Evolutionary conservation across 176 grass and related monocot genomes (phyloP).

Genomic region (Oryza brachyantha): DNA sequence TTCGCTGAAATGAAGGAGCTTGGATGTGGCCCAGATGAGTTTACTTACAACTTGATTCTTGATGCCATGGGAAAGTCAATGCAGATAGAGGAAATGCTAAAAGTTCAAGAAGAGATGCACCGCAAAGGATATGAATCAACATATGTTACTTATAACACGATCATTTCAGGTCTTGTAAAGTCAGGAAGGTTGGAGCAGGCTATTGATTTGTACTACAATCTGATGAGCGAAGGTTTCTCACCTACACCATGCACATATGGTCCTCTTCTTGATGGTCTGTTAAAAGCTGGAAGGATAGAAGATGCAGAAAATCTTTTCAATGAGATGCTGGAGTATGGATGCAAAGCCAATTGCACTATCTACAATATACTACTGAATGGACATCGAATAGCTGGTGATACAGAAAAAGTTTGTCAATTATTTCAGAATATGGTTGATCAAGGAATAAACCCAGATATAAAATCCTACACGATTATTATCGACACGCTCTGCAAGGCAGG

Average conservation of each 20-base stretch:
- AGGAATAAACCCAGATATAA: conserved; percentile 88
- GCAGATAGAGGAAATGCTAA: conserved; percentile 74
- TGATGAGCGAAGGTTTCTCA: conserved; percentile 61
- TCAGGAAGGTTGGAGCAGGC: conserved; percentile 63
- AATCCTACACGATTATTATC: conserved; percentile 78
- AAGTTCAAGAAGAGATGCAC: conserved; percentile 75
- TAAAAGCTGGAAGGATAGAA: conserved; percentile 64
- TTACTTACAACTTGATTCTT: conserved; percentile 79
- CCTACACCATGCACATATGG: conserved; percentile 87
- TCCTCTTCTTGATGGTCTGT: conserved; percentile 81
- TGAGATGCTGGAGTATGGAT: conserved; percentile 77
- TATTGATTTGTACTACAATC: conserved; percentile 70
- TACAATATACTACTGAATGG: conserved; percentile 94
- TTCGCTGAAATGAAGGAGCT: conserved; percentile 75
- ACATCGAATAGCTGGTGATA: conserved; percentile 58
- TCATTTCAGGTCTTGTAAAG: conserved; percentile 89
- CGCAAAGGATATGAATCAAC: conserved; percentile 59
- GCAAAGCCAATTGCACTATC: conserved; percentile 77
- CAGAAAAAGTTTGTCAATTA: conserved; percentile 55
- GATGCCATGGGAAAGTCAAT: conserved; percentile 81
- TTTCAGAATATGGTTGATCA: conserved; percentile 69
- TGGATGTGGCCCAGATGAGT: conserved; percentile 66
- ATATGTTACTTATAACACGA: conserved; percentile 79
- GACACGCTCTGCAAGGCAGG: conserved; percentile 56
- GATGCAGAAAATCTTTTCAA: conserved; percentile 71